Evolutionary conservation across 2,329 filamentous ascomycete species (phyloP), one percentile per base, ranked within the genome.

Genomic region (Didymella pinodella): DNA sequence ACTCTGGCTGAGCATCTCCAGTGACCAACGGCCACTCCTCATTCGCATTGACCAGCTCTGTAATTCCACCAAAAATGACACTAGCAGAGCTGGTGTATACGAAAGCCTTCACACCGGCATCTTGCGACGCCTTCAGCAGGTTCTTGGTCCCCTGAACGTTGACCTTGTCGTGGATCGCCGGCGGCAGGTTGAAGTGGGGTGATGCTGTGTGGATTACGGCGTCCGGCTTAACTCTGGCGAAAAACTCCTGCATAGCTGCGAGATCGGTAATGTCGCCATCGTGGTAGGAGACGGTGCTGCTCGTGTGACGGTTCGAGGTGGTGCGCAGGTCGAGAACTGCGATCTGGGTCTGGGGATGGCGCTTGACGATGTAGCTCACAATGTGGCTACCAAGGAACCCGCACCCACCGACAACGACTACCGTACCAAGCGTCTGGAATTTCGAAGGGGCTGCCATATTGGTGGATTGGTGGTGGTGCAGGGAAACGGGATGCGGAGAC

Each of bases 301-400:
- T 75, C 16, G 76, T 71, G 48, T 75, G 62, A 68, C 78, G 71
- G 61, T 81, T 79, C 50, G 73, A 56, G 40, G 71, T 76, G 26
- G 78, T 76, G 66, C 79, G 76, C 59, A 83, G 73, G 67, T 82
- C 81, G 67, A 84, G 77, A 14, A 82, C 80, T 29, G 79, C 78
- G 62, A 84, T 69, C 55, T 78, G 77, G 38, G 76, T 76, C 63
- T 77, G 75, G 14, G 80, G 79, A 58, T 78, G 74, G 43, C 67
- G 69, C 60, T 72, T 67, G 43, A 72, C 71, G 34, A 84, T 77
- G 53, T 82, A 76, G 48, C 76, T 76, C 52, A 84, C 82, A 57
- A 85, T 82, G 68, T 83, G 81, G 59, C 78, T 73, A 31, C 83
- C 83, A 5, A 85, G 72, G 62, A 84, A 84, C 22, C 83, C 82